Evolutionary conservation across 345 rosid genomes (phyloP).

Genomic region (Populus ilicifolia): DNA sequence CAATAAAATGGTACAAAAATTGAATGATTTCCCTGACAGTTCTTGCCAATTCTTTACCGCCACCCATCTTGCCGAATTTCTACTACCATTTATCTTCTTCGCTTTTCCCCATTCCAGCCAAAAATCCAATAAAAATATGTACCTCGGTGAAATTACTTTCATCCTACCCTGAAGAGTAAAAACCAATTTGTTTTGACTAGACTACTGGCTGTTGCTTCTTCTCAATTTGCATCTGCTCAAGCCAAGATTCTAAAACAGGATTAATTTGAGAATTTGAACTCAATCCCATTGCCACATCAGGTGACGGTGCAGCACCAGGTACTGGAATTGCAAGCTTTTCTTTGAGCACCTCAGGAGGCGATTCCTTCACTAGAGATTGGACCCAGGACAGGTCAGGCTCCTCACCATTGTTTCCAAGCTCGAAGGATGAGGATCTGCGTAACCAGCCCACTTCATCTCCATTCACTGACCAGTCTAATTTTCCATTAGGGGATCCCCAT

Average conservation of each 20-base stretch:
- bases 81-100: background rate
- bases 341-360: constrained; percentile 41
- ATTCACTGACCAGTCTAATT: constrained; percentile 41
- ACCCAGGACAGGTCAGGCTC: constrained; percentile 52
- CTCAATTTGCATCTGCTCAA: constrained; percentile 83
- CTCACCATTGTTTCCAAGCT: constrained; percentile 25
- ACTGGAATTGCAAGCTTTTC: constrained; percentile 29
- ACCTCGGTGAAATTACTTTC: background rate
- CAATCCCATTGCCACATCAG: constrained; percentile 27
- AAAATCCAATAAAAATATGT: constrained; percentile 9
- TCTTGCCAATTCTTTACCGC: background rate
- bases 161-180: background rate
- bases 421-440: constrained; percentile 31
- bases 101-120: background rate
- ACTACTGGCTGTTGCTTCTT: constrained; percentile 38
- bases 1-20: background rate
- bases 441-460: constrained; percentile 31
- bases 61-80: background rate
- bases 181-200: constrained; percentile 10
- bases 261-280: constrained; percentile 37
- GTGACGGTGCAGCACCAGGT: constrained; percentile 25
- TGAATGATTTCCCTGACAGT: background rate
- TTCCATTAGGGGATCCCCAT: constrained; percentile 82
- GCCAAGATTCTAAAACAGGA: constrained; percentile 48
- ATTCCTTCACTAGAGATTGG: constrained; percentile 48